Conservation (phyloP, 371 early-diverging fungal genomes). For the Mortierella sp. region DNA sequence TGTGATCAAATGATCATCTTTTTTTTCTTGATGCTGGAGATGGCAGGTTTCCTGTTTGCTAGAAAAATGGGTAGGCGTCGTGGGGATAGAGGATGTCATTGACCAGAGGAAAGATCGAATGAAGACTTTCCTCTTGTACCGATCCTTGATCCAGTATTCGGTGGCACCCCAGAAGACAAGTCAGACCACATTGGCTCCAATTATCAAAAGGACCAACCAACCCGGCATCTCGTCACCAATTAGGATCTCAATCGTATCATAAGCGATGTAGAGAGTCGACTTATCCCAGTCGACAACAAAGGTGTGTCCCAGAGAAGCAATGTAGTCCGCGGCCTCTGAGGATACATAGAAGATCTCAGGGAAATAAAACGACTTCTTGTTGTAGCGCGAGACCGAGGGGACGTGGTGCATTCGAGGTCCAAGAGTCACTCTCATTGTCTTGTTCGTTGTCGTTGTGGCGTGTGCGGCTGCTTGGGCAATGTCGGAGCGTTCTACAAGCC, state of each 20-base stretch:
- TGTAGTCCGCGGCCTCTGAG: neutral
- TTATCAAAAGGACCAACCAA: neutral
- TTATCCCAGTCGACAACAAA: neutral
- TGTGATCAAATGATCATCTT: too few species aligned
- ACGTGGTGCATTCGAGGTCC: conserved; percentile 11
- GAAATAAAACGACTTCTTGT: neutral
- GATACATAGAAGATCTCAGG: neutral
- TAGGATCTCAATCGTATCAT: neutral
- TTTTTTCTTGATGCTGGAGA: too few species aligned
- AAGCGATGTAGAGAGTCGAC: neutral
- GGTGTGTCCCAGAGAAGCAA: neutral
- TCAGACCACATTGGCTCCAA: neutral
- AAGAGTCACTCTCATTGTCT: neutral
- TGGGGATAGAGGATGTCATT: too few species aligned
- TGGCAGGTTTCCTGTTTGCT: too few species aligned
- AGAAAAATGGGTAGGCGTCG: too few species aligned
- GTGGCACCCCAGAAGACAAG: neutral
- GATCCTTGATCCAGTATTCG: neutral
- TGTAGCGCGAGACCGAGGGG: neutral
- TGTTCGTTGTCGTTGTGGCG: neutral
- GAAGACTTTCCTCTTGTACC: too few species aligned
- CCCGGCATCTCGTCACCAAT: neutral
- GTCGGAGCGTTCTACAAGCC: neutral
- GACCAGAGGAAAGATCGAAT: too few species aligned
- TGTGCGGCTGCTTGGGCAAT: neutral